A percentile compares a stretch with the other conserved stretches of the same genome.
Evolutionary conservation across 2,329 filamentous ascomycete genomes (phyloP).

Genomic region (Fusarium cyanostomum): DNA sequence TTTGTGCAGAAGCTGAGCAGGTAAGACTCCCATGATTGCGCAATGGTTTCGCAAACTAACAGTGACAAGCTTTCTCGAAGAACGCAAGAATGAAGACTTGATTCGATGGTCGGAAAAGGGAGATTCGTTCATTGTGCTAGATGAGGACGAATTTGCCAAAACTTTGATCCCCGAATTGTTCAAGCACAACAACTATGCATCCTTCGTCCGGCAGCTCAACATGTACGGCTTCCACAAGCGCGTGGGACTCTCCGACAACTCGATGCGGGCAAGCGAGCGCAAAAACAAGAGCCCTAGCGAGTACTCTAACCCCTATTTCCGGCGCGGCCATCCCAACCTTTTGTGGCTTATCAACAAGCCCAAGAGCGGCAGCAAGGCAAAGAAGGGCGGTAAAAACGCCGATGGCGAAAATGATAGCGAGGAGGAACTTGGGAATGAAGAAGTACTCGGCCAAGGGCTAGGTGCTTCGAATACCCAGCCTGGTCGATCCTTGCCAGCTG

Average conservation of each 20-base stretch:
- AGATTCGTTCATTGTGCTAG: conserved; percentile 94
- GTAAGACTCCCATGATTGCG: conserved; percentile 60
- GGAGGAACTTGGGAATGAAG: conserved; percentile 57
- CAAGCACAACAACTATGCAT: conserved; percentile 99
- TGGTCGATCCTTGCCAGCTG: conserved; percentile 51
- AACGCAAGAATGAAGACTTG: conserved; percentile 90
- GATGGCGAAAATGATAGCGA: conserved; percentile 79
- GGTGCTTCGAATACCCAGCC: conserved; percentile 32
- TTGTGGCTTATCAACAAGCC: conserved; percentile 98
- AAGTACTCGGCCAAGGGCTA: conserved; percentile 43
- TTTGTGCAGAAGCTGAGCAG: conserved; percentile 99
- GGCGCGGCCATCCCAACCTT: conserved; percentile 89
- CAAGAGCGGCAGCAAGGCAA: conserved; percentile 73
- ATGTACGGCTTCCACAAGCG: conserved; percentile 99
- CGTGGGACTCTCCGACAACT: conserved; percentile 92
- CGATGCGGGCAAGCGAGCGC: conserved; percentile 95
- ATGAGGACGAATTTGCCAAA: conserved; percentile 98
- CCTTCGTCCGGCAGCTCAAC: conserved; percentile 93
- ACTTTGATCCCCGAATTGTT: conserved; percentile 96
- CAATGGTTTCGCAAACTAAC: conserved; percentile 33
- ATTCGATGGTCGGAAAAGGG: conserved; percentile 98
- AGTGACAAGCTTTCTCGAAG: conserved; percentile 83
- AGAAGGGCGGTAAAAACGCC: conserved; percentile 67
- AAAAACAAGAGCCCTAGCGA: conserved; percentile 99
- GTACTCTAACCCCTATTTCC: conserved; percentile 97